Base-by-base conservation (phyloP, 257 asterid species). In the Agastache rugosa region DNA sequence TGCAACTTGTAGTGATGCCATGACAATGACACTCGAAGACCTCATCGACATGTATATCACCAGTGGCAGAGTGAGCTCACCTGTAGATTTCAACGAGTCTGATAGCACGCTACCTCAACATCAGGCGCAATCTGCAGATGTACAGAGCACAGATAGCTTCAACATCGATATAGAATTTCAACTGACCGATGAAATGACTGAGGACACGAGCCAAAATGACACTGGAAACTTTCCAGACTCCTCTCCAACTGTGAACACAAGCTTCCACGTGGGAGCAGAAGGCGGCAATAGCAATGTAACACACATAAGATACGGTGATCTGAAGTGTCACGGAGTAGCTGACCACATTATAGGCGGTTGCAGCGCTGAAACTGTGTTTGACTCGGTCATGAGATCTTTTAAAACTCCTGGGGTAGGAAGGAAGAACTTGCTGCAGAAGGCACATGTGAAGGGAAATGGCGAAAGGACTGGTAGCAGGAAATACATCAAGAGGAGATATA, bases 401-500 rank as follows among this genome's bases (percentile, higher is more conserved):
- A 74, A 42, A 51, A 1, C 63, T 39, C 72, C 64, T 8, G 27
- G 62, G 12, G 25, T 0, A 6, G 63, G 50, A 50, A 15, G 25
- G 75, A 54, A 54, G 79, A 51, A 65, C 53, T 53, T 23, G 25
- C 39, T 11, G 50, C 48, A 23, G 56, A 48, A 47, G 64, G 29
- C 14, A 54, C 50, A 67, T 23, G 56, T 12, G 34, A 19, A 63
- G 35, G 50, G 51, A 23, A 45, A 50, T 10, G 45, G 42, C 16
- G 10, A n/a, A 11, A 31, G 67, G 53, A 61, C 56, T 54, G 22
- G 54, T 9, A 19, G 51, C 74, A 70, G 76, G 66, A 50, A 41
- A 51, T 76, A 55, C 68, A 73, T 51, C 37, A 80, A 84, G 83
- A 85, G 79, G 74, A 85, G 67, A 77, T 78, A 69, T 58, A 74